Conservation (phyloP, 495 filamentous ascomycete genomes). For the Hyaloscypha hepaticicola region DNA sequence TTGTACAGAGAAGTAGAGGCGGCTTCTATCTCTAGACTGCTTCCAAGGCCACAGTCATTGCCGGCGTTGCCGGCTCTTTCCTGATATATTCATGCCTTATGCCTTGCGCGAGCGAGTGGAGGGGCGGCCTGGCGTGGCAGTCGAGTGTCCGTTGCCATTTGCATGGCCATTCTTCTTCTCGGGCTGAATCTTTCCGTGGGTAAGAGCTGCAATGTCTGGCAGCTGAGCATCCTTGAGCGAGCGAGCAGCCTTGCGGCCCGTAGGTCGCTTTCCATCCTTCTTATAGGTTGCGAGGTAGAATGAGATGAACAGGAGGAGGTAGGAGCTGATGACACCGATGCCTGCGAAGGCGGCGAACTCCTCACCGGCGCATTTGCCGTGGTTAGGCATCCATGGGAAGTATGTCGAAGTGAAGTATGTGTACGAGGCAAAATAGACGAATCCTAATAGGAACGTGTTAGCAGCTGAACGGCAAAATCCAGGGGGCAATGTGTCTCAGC, state of each 20-base stretch:
- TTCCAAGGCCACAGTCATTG: slow-evolving; percentile 11
- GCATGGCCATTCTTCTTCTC: slow-evolving; percentile 37
- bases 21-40: slow-evolving; percentile 19
- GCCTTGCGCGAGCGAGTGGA: slow-evolving; percentile 59
- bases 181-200: slow-evolving; percentile 33
- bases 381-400: slow-evolving; percentile 79
- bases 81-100: slow-evolving; percentile 35
- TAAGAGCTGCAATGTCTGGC: slow-evolving; percentile 35
- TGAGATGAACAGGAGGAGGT: slow-evolving; percentile 96
- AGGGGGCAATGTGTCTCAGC: slow-evolving; percentile 4
- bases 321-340: slow-evolving; percentile 86
- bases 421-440: slow-evolving; percentile 95
- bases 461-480: neutral
- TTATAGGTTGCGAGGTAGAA: slow-evolving; percentile 99
- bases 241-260: slow-evolving; percentile 55
- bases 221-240: slow-evolving; percentile 40
- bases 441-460: slow-evolving; percentile 42
- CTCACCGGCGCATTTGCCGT: slow-evolving; percentile 87
- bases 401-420: slow-evolving; percentile 93
- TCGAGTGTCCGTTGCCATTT: slow-evolving; percentile 26
- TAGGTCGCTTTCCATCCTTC: slow-evolving; percentile 68
- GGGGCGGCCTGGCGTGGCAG: slow-evolving; percentile 45
- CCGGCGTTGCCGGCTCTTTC: slow-evolving; percentile 10
- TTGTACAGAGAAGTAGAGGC: slow-evolving; percentile 33
- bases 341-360: slow-evolving; percentile 96